Percentiles rank a stretch among this genome's conserved stretches.
Conservation (phyloP, 768 basidiomycete species). For the Cyathus striatus region DNA sequence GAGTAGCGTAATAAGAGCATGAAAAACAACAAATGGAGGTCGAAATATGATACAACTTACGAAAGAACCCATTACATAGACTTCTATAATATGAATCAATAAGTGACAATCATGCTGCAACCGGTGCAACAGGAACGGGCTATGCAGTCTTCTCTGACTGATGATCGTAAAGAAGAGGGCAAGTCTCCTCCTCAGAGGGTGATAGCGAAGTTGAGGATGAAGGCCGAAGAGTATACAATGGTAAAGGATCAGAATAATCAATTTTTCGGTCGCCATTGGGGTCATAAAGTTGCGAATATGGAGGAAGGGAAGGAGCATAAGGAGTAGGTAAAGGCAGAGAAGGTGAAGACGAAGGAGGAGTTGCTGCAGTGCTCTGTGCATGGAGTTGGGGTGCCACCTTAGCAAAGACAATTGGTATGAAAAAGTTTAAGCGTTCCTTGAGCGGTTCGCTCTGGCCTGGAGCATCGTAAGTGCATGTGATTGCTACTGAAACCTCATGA, state of each 20-base stretch:
- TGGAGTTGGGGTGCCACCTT: conserved; percentile 22
- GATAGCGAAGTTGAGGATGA: too few species aligned
- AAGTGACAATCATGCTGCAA: too few species aligned
- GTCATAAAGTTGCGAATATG: conserved; percentile 77
- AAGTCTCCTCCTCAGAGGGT: too few species aligned
- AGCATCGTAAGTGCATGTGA: conserved; percentile 53
- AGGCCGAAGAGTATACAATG: conserved; percentile 48
- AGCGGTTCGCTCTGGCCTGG: conserved; percentile 27
- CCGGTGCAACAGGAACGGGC: too few species aligned
- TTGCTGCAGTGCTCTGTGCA: conserved; percentile 5
- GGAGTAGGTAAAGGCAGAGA: neutral
- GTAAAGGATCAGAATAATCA: conserved; percentile 60
- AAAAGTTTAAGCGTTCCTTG: conserved; percentile 32
- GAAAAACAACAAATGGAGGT: too few species aligned
- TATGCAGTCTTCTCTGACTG: too few species aligned
- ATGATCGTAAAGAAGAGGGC: too few species aligned
- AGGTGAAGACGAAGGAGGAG: conserved; percentile 10
- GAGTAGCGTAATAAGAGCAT: too few species aligned
- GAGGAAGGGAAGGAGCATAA: conserved; percentile 42
- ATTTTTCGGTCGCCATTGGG: conserved; percentile 68
- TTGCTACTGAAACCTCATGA: conserved; percentile 48
- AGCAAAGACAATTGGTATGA: conserved; percentile 49
- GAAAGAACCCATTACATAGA: too few species aligned
- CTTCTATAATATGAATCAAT: too few species aligned
- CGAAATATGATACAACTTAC: too few species aligned